Conservation (phyloP, 2,329 filamentous ascomycete genomes). For the Curvularia hawaiiensis region DNA sequence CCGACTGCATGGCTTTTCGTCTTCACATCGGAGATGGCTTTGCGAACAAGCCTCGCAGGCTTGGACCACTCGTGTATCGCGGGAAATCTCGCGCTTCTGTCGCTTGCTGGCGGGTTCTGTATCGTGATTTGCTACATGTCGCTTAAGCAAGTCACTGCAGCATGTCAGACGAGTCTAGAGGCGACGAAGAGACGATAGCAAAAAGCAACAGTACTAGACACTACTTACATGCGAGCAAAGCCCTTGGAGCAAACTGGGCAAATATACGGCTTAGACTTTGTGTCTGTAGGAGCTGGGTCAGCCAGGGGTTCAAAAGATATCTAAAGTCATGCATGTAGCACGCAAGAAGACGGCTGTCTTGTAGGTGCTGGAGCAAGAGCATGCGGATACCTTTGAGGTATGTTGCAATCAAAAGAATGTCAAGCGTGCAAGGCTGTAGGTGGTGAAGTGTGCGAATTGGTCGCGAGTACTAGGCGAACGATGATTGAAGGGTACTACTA, state of each 20-base stretch:
- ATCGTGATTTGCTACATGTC: conserved; percentile 55
- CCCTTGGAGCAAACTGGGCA: conserved; percentile 54
- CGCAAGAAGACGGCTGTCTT: neutral
- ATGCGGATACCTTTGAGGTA: neutral
- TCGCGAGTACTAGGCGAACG: no score
- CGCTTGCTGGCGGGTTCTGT: conserved; percentile 42
- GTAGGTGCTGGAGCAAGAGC: neutral
- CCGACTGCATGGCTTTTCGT: conserved; percentile 59
- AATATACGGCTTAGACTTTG: conserved; percentile 53
- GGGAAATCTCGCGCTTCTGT: conserved; percentile 32
- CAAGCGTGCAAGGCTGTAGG: neutral
- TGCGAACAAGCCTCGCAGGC: conserved; percentile 59
- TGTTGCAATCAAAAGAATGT: neutral
- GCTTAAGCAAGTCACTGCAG: conserved; percentile 55
- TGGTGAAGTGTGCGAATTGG: neutral
- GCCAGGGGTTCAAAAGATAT: neutral
- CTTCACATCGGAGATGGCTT: conserved; percentile 60
- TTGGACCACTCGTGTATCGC: conserved; percentile 45
- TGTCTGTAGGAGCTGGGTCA: conserved; percentile 32
- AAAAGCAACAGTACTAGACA: neutral
- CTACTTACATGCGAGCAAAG: conserved; percentile 51
- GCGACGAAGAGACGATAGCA: neutral
- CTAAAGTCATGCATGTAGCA: neutral
- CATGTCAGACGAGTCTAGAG: conserved; percentile 7
- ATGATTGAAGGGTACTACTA: neutral